Evolutionary conservation across 371 early-diverging fungal species (phyloP), one percentile per base, ranked within the genome.

Genomic region (Mucor irregularis): DNA sequence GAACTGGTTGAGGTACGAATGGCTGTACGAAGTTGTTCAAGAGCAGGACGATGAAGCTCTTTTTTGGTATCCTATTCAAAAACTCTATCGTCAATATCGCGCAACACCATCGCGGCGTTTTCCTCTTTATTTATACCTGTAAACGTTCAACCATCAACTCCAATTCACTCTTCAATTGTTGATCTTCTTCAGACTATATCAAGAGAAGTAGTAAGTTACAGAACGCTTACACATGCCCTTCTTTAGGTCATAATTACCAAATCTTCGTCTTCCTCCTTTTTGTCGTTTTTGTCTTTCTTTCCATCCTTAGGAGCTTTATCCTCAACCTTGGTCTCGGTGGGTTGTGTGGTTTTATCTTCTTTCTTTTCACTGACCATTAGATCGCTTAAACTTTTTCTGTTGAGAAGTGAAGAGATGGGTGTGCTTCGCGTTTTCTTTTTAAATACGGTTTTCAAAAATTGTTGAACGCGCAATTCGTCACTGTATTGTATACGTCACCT

Each of bases 1-100:
- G 99, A 97, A 56, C 89, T 90, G 0, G 97, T 94, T 5, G 96
- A 89, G 17, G 96, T 94, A 55, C 93, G 90, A 68, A 98, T 95
- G 35, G 91, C 64, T 14, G 90, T 91, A 60, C 91, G 87, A 33
- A 98, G 74, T 43, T 86, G 84, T 62, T 96, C 94, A 55, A 98
- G 82, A 13, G 97, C 84, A 29, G 94, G 88, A 58, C 84, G 84
- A 72, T 96, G 86, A 38, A 95, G 84, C 25, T 82, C 74, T 38
- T 65, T 74, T 39, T 93, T 84, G 22, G 79, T 55, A 64, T 92
- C 94, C 88, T 91, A 49, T 43, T n/a, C n/a, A n/a, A n/a, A 21
- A 34, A 21, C 13, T 13, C 17, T 13, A 17, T 43, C 14, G 10
- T 17, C 4, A 30, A 30, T 17, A 7, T 1, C 5, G 2, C 10